Evolutionary conservation across 495 filamentous ascomycete species (phyloP).

Genomic region (Ascobolus immersus): DNA sequence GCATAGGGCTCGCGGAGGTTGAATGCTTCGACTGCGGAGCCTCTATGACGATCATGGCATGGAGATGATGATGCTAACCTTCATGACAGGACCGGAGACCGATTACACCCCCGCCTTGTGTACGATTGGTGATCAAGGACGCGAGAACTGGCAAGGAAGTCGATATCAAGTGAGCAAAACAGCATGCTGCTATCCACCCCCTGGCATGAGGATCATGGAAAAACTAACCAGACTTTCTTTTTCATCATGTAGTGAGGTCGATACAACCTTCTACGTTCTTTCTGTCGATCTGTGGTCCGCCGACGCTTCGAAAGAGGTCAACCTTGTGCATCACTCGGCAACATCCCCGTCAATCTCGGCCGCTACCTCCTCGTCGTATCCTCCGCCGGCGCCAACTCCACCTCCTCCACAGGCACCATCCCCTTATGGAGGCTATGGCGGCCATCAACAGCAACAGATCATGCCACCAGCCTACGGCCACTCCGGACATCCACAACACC

Average conservation of each 20-base stretch:
- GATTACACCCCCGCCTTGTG: slow-evolving; percentile 87
- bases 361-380: slow-evolving; percentile 53
- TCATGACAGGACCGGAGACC: slow-evolving; percentile 82
- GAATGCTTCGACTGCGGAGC: not conserved
- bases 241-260: slow-evolving; percentile 34
- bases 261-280: slow-evolving; percentile 74
- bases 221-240: slow-evolving; percentile 5
- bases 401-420: slow-evolving; percentile 18
- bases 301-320: slow-evolving; percentile 67
- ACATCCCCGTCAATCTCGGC: slow-evolving; percentile 74
- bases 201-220: not conserved
- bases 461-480: slow-evolving; percentile 19
- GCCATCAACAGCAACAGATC: slow-evolving; percentile 19
- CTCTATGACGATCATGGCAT: slow-evolving; percentile 8
- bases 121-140: slow-evolving; percentile 62
- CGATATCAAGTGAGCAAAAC: slow-evolving; percentile 73
- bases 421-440: slow-evolving; percentile 4
- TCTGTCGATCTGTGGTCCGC: slow-evolving; percentile 82
- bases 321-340: slow-evolving; percentile 70
- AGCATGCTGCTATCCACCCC: not conserved
- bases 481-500: slow-evolving; percentile 17
- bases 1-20: not conserved
- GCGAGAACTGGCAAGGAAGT: slow-evolving; percentile 58
- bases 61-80: slow-evolving; percentile 12
- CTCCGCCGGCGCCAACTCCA: slow-evolving; percentile 19